Conservation (phyloP, 345 rosid genomes). For the Populus nigra region DNA sequence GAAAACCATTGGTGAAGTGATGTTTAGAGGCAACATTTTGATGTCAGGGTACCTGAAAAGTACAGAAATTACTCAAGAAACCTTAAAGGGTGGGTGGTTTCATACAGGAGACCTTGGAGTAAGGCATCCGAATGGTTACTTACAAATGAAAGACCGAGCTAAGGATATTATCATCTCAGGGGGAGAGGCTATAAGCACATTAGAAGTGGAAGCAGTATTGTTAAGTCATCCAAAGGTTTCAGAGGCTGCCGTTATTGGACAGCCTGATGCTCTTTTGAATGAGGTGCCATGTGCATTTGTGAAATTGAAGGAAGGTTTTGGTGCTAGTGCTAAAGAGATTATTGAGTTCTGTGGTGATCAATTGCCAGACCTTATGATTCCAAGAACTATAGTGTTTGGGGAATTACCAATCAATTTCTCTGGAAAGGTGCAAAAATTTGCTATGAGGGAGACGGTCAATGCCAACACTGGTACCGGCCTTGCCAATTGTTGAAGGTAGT, state of each 20-base stretch:
- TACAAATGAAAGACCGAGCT: slow-evolving; percentile 64
- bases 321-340: slow-evolving; percentile 33
- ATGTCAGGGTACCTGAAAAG: slow-evolving; percentile 60
- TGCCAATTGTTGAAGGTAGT: neutral
- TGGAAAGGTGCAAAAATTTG: slow-evolving; percentile 47
- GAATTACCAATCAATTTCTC: slow-evolving; percentile 50
- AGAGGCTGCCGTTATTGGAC: slow-evolving; percentile 50
- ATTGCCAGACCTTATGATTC: slow-evolving; percentile 38
- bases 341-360: slow-evolving; percentile 27
- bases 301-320: slow-evolving; percentile 39
- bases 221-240: slow-evolving; percentile 38
- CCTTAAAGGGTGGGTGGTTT: slow-evolving; percentile 57
- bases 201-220: slow-evolving; percentile 46
- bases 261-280: slow-evolving; percentile 17
- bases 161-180: slow-evolving; percentile 34
- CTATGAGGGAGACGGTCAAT: slow-evolving; percentile 40
- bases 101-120: slow-evolving; percentile 60
- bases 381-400: slow-evolving; percentile 36
- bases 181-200: slow-evolving; percentile 35
- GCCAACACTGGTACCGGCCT: neutral
- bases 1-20: slow-evolving; percentile 54
- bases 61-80: slow-evolving; percentile 42
- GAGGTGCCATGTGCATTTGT: slow-evolving; percentile 48
- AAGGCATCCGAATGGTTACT: slow-evolving; percentile 40
- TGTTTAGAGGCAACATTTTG: slow-evolving; percentile 49